Evolutionary conservation across 371 early-diverging fungal genomes (phyloP).

Genomic region (Apophysomyces elegans): DNA sequence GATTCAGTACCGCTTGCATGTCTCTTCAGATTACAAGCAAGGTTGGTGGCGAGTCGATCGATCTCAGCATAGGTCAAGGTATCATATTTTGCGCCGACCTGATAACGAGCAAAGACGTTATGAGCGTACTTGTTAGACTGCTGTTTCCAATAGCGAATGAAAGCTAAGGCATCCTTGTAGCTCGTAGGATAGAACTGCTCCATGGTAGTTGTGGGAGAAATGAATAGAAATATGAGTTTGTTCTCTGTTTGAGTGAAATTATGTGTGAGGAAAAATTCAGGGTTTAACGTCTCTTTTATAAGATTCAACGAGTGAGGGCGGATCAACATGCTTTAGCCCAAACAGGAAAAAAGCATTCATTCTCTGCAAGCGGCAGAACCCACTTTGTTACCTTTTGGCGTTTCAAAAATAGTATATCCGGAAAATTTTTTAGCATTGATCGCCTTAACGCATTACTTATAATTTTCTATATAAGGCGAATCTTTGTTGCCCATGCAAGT

Average conservation of each 20-base stretch:
- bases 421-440: too few relatives aligned
- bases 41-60: conserved; percentile 26
- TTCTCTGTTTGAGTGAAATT: background rate
- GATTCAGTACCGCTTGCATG: background rate
- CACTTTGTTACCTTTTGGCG: too few relatives aligned
- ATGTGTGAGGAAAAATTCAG: background rate
- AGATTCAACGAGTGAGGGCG: background rate
- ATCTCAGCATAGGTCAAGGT: conserved; percentile 32
- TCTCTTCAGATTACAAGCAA: conserved; percentile 25
- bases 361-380: too few relatives aligned
- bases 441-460: too few relatives aligned
- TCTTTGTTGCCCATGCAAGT: too few relatives aligned
- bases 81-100: conserved; percentile 3
- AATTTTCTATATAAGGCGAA: too few relatives aligned
- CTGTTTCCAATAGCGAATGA: conserved; percentile 14
- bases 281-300: background rate
- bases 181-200: conserved; percentile 18
- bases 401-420: too few relatives aligned
- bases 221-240: background rate
- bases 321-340: too few relatives aligned
- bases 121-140: conserved; percentile 4
- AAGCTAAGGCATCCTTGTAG: conserved; percentile 11
- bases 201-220: background rate
- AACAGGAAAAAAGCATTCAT: too few relatives aligned
- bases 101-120: conserved; percentile 13